These are phyloP conservation scores for Candolleomyces aberdarensis DNA, from an alignment of 768 basidiomycete genomes.

Conservation along the genomic window DNA sequence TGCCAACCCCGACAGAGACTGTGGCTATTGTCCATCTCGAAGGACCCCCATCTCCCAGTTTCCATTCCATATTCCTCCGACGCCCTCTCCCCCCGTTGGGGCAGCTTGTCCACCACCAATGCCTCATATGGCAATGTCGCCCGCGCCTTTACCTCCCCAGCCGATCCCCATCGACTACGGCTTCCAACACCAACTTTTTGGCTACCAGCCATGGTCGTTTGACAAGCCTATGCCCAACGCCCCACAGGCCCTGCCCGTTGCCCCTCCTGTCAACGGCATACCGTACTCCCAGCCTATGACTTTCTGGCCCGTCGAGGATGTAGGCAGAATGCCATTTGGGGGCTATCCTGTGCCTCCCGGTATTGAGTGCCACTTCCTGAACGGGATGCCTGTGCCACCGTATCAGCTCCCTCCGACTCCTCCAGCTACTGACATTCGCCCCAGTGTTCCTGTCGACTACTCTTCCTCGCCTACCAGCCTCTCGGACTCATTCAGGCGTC, in stretches of 20 bases:
- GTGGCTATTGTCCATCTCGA: slow-evolving; percentile 30
- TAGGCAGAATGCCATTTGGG: background rate
- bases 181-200: background rate
- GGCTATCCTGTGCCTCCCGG: background rate
- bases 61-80: slow-evolving; percentile 4
- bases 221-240: background rate
- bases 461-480: background rate
- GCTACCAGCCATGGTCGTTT: background rate
- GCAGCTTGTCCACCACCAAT: slow-evolving; percentile 9
- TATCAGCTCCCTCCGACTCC: background rate
- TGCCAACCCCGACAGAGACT: slow-evolving; percentile 17
- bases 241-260: background rate
- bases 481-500: background rate
- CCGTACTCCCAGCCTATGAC: background rate
- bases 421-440: background rate
- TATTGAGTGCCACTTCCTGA: background rate
- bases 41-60: slow-evolving; percentile 5
- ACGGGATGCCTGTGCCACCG: background rate
- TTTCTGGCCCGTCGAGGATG: background rate
- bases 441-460: background rate
- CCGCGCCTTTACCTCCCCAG: slow-evolving; percentile 1
- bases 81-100: slow-evolving; percentile 5
- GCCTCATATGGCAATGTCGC: slow-evolving; percentile 4
- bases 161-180: background rate
- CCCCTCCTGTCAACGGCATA: background rate